A percentile compares a stretch with the other conserved stretches of the same genome.
Conservation (phyloP, 768 basidiomycete genomes). For the Termitomyces sp. region DNA sequence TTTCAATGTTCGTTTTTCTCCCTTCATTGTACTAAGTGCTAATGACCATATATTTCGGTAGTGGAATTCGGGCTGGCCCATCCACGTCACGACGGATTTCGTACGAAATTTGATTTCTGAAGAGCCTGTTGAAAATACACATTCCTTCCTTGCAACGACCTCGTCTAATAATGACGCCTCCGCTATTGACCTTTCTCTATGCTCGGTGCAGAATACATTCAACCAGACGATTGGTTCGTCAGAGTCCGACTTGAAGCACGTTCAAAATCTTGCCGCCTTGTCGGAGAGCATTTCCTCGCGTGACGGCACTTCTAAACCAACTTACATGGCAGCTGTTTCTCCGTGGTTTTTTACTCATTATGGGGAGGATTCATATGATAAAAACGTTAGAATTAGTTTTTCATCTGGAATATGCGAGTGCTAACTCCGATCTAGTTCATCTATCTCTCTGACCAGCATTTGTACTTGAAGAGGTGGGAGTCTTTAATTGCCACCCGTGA, state of each 20-base stretch:
- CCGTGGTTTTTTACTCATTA: conserved; percentile 85
- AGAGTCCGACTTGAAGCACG: conserved; percentile 50
- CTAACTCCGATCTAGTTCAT: conserved; percentile 38
- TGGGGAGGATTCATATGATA: conserved; percentile 58
- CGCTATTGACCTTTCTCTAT: not conserved
- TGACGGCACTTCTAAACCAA: conserved; percentile 21
- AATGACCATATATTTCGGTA: conserved; percentile 18
- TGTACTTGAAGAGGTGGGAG: conserved; percentile 67
- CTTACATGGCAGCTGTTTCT: conserved; percentile 52
- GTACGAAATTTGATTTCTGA: conserved; percentile 14
- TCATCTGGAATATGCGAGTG: not conserved
- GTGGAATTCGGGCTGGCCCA: conserved; percentile 85
- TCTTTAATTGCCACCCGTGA: conserved; percentile 50
- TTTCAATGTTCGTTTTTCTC: conserved; percentile 42
- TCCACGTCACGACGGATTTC: conserved; percentile 43
- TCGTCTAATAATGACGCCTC: not conserved
- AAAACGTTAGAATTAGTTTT: conserved; percentile 47
- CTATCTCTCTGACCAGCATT: conserved; percentile 62
- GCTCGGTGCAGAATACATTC: conserved; percentile 8
- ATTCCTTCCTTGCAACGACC: conserved; percentile 16
- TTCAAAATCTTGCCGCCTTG: conserved; percentile 34
- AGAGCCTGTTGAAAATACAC: not conserved
- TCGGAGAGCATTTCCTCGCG: conserved; percentile 17
- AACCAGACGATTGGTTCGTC: conserved; percentile 29
- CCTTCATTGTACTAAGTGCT: conserved; percentile 3